A percentile compares a stretch with the other conserved stretches of the same genome.
Evolutionary conservation across 176 grass and related monocot genomes (phyloP).

Genomic region (Puccinellia tenuiflora): DNA sequence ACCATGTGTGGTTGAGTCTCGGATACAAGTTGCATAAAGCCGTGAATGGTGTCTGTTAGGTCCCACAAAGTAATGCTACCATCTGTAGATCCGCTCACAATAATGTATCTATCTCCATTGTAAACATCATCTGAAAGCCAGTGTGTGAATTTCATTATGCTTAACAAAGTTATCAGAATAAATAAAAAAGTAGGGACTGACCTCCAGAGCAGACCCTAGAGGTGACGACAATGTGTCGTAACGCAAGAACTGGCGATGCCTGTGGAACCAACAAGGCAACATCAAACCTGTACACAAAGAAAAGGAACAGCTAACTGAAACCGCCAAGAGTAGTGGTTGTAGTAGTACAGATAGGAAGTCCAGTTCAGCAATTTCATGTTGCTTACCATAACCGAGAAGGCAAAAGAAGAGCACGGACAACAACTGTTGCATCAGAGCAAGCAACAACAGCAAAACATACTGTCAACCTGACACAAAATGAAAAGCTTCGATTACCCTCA

Average conservation of each 20-base stretch:
- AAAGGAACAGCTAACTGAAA: constrained; percentile 31
- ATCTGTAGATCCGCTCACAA: constrained; percentile 77
- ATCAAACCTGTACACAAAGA: constrained; percentile 73
- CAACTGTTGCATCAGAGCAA: constrained; percentile 86
- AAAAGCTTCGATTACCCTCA: neutral
- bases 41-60: constrained; percentile 55
- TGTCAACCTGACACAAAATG: constrained; percentile 43
- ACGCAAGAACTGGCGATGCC: constrained; percentile 59
- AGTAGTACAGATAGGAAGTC: constrained; percentile 2
- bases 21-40: constrained; percentile 64
- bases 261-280: constrained; percentile 72
- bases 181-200: neutral
- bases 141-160: neutral
- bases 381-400: constrained; percentile 83
- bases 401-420: constrained; percentile 79
- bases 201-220: constrained; percentile 22
- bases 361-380: constrained; percentile 14
- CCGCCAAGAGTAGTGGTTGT: neutral
- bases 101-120: constrained; percentile 51
- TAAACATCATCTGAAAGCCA: constrained; percentile 30
- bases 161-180: constrained; percentile 14
- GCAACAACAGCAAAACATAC: constrained; percentile 84
- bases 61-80: constrained; percentile 93
- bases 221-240: constrained; percentile 52
- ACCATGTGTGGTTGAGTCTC: constrained; percentile 61